phyloP scores from a whole-genome alignment of 1,284 basidiomycete genomes.

The Ceratobasidium sp. region DNA sequence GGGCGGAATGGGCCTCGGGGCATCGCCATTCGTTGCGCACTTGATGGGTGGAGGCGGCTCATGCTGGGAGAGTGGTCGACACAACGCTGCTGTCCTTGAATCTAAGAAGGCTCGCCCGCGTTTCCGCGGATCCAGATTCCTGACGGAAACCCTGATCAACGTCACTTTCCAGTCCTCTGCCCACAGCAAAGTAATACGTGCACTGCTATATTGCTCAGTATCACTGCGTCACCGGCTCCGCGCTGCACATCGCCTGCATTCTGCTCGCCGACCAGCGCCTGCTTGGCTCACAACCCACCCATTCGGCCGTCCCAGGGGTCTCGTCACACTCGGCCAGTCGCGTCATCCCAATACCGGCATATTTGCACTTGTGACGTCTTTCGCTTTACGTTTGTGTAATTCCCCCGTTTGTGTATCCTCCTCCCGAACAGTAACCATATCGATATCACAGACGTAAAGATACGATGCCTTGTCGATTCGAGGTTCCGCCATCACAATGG shows the following conservation, averaged over 20 bases:
- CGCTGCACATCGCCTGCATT: background rate
- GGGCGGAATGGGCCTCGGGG: conserved; percentile 29
- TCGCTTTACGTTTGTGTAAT: no score
- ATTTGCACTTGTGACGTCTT: background rate
- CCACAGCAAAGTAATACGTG: no score
- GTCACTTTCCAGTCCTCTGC: no score
- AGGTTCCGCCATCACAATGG: no score
- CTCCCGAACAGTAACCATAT: no score
- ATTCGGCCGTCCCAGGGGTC: background rate
- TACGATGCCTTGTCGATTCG: no score
- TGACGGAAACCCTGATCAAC: background rate
- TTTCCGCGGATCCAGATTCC: conserved; percentile 19
- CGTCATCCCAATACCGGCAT: conserved; percentile 1
- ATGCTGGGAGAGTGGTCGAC: background rate
- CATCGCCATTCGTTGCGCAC: background rate
- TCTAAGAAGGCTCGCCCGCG: background rate
- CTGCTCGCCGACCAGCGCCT: background rate
- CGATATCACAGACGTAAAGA: background rate
- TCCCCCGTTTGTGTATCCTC: no score
- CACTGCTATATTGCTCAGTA: no score
- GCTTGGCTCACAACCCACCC: background rate
- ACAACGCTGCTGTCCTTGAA: background rate
- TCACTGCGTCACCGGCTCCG: background rate
- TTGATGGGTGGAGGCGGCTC: conserved; percentile 13
- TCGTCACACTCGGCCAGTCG: background rate